These are phyloP conservation scores for Ganoderma lingzhi DNA, from an alignment of 1,284 basidiomycete genomes.

Conservation along the genomic window DNA sequence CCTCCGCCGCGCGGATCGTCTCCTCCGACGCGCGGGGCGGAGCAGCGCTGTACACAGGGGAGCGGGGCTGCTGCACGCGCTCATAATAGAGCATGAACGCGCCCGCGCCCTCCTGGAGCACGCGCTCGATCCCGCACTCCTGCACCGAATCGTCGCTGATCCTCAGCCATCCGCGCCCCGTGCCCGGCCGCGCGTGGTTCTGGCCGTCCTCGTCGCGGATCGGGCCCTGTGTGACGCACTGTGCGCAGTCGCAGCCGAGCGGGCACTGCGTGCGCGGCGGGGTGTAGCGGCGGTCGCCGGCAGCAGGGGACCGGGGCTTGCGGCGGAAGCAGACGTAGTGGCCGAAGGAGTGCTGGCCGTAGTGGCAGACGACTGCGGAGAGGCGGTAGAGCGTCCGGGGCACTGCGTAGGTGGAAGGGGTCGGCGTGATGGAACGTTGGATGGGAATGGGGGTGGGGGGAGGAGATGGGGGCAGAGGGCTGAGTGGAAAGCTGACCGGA, in stretches of 20 bases:
- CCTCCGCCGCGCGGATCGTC: slow-evolving; percentile 62
- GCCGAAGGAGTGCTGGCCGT: slow-evolving; percentile 88
- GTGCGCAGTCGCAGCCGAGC: slow-evolving; percentile 53
- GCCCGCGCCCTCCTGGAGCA: slow-evolving; percentile 74
- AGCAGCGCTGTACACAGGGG: slow-evolving; percentile 16
- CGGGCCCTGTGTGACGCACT: slow-evolving; percentile 49
- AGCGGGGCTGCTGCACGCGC: slow-evolving; percentile 56
- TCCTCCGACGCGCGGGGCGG: slow-evolving; percentile 55
- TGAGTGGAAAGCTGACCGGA: slow-evolving; percentile 75
- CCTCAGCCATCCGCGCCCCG: slow-evolving; percentile 75
- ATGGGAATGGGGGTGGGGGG: slow-evolving; percentile 47
- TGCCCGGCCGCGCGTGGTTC: slow-evolving; percentile 45
- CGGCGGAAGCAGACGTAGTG: slow-evolving; percentile 93
- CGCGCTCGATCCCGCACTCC: slow-evolving; percentile 79
- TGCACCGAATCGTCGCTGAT: slow-evolving; percentile 87
- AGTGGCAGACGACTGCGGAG: slow-evolving; percentile 87
- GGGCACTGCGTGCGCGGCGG: slow-evolving; percentile 61
- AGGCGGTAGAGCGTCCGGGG: slow-evolving; percentile 81
- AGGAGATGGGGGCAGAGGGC: slow-evolving; percentile 73
- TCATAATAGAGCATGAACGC: slow-evolving; percentile 96
- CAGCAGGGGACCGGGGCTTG: slow-evolving; percentile 62
- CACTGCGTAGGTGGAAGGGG: slow-evolving; percentile 56
- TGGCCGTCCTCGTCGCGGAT: slow-evolving; percentile 47
- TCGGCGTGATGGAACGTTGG: slow-evolving; percentile 61
- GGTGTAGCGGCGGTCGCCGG: slow-evolving; percentile 44